Evolutionary conservation across 2,329 filamentous ascomycete species (phyloP).

Genomic region (Fusarium humuli): DNA sequence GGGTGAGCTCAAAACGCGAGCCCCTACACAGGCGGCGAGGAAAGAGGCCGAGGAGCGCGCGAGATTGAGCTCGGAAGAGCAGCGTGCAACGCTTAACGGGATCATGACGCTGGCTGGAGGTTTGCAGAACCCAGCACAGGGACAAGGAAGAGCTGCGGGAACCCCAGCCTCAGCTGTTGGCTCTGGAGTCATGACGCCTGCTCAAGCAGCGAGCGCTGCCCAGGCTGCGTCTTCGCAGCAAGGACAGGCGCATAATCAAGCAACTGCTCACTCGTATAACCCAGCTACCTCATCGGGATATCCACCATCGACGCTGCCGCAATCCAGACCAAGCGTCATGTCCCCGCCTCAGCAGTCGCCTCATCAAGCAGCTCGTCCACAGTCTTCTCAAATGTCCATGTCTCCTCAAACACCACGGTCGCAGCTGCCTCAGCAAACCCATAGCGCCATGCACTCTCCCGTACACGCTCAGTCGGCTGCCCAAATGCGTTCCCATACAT

Average conservation of each 20-base stretch:
- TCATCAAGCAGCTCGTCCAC: constrained; percentile 39
- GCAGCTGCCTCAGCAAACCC: constrained; percentile 35
- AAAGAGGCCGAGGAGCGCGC: constrained; percentile 75
- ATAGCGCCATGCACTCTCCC: constrained; percentile 41
- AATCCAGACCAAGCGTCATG: constrained; percentile 44
- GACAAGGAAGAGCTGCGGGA: constrained; percentile 44
- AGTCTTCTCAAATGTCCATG: constrained; percentile 47
- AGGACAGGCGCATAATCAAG: constrained; percentile 30
- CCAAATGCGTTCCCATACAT: constrained; percentile 44
- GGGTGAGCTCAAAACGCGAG: constrained; percentile 87
- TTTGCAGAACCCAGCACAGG: constrained; percentile 58
- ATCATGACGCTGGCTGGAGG: constrained; percentile 67
- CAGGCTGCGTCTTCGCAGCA: constrained; percentile 44
- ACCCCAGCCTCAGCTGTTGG: constrained; percentile 45
- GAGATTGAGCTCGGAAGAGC: constrained; percentile 68
- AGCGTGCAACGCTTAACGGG: constrained; percentile 70
- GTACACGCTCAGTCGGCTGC: constrained; percentile 35
- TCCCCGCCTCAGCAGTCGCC: constrained; percentile 49
- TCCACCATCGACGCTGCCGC: constrained; percentile 45
- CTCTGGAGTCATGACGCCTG: constrained; percentile 50
- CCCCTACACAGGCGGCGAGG: constrained; percentile 77
- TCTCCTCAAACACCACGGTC: constrained; percentile 47
- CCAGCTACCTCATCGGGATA: constrained; percentile 42
- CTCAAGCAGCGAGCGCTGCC: constrained; percentile 49
- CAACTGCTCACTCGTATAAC: constrained; percentile 29